A percentile compares a stretch with the other conserved stretches of the same genome.
Conservation (phyloP, 352 stramenopile genomes). For the Globisporangium alternatum region DNA sequence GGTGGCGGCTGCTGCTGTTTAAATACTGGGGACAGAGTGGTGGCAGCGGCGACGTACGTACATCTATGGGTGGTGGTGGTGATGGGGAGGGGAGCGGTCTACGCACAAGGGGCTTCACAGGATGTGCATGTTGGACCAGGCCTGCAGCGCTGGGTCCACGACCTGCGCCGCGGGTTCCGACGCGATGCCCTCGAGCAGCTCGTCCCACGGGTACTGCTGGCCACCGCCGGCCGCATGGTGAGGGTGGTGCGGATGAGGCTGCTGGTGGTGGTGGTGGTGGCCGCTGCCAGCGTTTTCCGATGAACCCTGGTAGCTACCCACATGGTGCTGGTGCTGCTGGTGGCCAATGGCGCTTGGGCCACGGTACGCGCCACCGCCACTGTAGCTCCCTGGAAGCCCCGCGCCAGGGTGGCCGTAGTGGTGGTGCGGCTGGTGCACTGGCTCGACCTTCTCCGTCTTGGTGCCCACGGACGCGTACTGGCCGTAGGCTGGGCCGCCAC, state of each 20-base stretch:
- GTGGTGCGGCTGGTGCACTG: slow-evolving; percentile 8
- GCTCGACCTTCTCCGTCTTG: slow-evolving; percentile 15
- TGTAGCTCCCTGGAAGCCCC: not conserved
- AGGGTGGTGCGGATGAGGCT: not conserved
- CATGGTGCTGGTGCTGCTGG: slow-evolving; percentile 4
- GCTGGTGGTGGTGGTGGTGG: slow-evolving; percentile 5
- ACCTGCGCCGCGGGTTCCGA: slow-evolving; percentile 30
- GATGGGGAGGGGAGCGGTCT: not conserved
- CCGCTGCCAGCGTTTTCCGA: slow-evolving; percentile 8
- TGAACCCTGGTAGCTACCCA: slow-evolving; percentile 14
- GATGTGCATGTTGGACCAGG: slow-evolving; percentile 74
- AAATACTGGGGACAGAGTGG: slow-evolving; percentile 17
- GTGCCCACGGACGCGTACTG: slow-evolving; percentile 4
- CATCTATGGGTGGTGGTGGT: slow-evolving; percentile 1
- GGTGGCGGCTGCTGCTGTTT: slow-evolving; percentile 10
- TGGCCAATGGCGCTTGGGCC: slow-evolving; percentile 11
- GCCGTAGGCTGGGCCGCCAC: slow-evolving; percentile 5
- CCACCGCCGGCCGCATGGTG: not conserved
- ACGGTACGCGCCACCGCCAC: slow-evolving; percentile 3
- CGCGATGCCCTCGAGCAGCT: slow-evolving; percentile 74
- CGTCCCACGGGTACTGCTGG: slow-evolving; percentile 50
- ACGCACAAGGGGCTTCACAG: slow-evolving; percentile 29
- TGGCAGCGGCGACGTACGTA: not conserved
- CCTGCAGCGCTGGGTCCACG: slow-evolving; percentile 55
- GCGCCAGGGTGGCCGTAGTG: not conserved